These are phyloP conservation scores for Oligophagozyma castellii DNA, from an alignment of 1,139 yeast genomes.

Conservation along the genomic window DNA sequence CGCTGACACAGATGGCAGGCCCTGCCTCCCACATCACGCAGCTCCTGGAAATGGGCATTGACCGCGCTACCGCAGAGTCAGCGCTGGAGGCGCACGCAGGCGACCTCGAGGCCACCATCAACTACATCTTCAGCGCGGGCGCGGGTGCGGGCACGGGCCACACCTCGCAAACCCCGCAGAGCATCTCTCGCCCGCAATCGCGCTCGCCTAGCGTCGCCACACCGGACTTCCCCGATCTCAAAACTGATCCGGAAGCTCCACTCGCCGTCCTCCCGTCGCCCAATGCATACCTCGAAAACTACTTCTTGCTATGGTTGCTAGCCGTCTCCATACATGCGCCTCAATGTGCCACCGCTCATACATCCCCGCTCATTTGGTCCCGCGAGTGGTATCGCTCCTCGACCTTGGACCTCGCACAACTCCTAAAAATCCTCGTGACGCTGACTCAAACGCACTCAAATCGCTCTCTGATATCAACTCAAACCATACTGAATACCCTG, in stretches of 20 bases:
- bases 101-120: conserved; percentile 19
- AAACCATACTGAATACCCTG: too few relatives aligned
- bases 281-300: neutral
- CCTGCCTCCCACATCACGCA: conserved; percentile 5
- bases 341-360: conserved; percentile 18
- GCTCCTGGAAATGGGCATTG: conserved; percentile 21
- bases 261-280: neutral
- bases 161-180: too few relatives aligned
- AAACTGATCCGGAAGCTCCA: conserved; percentile 1
- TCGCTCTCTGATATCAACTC: conserved; percentile 19
- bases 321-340: too few relatives aligned
- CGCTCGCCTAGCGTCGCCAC: neutral
- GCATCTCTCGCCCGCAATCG: neutral
- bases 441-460: conserved; percentile 16
- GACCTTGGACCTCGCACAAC: conserved; percentile 10
- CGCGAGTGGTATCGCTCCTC: conserved; percentile 7
- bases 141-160: neutral
- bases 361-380: conserved; percentile 13
- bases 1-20: too few relatives aligned
- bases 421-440: conserved; percentile 12
- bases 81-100: conserved; percentile 16
- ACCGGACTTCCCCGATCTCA: neutral
- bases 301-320: conserved; percentile 4
- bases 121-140: conserved; percentile 12
- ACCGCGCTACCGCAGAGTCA: conserved; percentile 16